These are phyloP conservation scores for Rhododendron williamsianum DNA, from an alignment of 148 eudicot genomes.

Conservation along the genomic window DNA sequence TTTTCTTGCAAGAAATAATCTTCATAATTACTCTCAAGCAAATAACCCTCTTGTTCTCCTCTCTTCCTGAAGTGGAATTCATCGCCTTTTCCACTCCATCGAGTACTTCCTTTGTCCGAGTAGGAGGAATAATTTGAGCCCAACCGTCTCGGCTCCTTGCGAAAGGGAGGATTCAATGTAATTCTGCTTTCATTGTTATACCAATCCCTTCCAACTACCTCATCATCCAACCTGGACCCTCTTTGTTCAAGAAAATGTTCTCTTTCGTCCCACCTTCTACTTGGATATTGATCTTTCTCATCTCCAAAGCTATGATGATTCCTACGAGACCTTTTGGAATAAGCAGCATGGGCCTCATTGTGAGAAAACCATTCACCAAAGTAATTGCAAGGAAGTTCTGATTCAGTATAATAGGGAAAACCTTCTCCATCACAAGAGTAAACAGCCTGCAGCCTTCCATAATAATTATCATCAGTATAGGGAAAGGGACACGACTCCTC, in stretches of 20 bases:
- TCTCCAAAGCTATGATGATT: slow-evolving; percentile 7
- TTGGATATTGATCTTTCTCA: slow-evolving; percentile 6
- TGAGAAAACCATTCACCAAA: slow-evolving; percentile 10
- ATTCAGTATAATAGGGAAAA: slow-evolving; percentile 1
- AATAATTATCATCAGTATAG: slow-evolving; percentile 12
- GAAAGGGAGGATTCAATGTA: slow-evolving; percentile 7
- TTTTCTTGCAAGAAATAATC: slow-evolving; percentile 9
- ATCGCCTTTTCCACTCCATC: slow-evolving; percentile 12
- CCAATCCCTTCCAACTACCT: slow-evolving; percentile 16
- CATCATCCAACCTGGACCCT: slow-evolving; percentile 5
- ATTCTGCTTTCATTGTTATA: slow-evolving; percentile 8
- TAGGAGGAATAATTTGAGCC: slow-evolving; percentile 8
- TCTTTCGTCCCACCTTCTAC: slow-evolving; percentile 5
- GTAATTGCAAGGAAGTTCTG: slow-evolving; percentile 12
- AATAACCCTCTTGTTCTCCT: not conserved
- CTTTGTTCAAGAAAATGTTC: slow-evolving; percentile 12
- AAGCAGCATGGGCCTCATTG: slow-evolving; percentile 1
- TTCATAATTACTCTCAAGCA: slow-evolving; percentile 6
- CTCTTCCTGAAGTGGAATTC: slow-evolving; percentile 10
- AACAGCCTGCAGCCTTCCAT: slow-evolving; percentile 3
- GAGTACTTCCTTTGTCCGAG: slow-evolving; percentile 10
- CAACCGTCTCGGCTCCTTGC: slow-evolving; percentile 11
- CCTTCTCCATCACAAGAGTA: slow-evolving; percentile 11
- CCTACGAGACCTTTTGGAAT: slow-evolving; percentile 7
- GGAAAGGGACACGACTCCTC: slow-evolving; percentile 9